Conservation (phyloP, 495 filamentous ascomycete genomes). For the Margaritispora aquatica region DNA sequence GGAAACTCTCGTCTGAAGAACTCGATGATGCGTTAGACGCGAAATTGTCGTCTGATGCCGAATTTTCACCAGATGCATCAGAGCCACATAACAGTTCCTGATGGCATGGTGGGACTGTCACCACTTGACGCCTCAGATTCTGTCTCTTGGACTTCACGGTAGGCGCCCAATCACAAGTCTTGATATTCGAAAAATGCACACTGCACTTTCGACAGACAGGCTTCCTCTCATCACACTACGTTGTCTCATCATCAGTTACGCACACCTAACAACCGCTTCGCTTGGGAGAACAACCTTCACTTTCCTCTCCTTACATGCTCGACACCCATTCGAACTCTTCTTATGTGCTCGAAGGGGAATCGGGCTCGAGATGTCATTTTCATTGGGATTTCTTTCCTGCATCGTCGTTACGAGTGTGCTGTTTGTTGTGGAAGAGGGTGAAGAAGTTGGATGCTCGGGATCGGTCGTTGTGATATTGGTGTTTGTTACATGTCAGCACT, state of each 20-base stretch:
- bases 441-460: background rate
- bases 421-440: background rate
- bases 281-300: constrained; percentile 12
- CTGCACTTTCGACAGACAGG: constrained; percentile 14
- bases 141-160: background rate
- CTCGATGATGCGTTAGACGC: background rate
- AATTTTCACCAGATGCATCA: background rate
- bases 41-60: background rate
- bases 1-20: background rate
- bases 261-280: background rate
- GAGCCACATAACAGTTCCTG: background rate
- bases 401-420: background rate
- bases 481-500: background rate
- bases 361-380: constrained; percentile 8
- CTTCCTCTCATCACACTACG: constrained; percentile 15
- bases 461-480: background rate
- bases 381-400: constrained; percentile 1
- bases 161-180: constrained; percentile 9
- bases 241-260: background rate
- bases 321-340: constrained; percentile 12
- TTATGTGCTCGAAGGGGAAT: constrained; percentile 8
- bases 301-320: constrained; percentile 13
- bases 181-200: constrained; percentile 16
- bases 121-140: background rate
- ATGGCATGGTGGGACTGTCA: background rate